A percentile compares a stretch with the other conserved stretches of the same genome.
Conservation (phyloP, 495 filamentous ascomycete genomes). For the Penicillium parvum region DNA sequence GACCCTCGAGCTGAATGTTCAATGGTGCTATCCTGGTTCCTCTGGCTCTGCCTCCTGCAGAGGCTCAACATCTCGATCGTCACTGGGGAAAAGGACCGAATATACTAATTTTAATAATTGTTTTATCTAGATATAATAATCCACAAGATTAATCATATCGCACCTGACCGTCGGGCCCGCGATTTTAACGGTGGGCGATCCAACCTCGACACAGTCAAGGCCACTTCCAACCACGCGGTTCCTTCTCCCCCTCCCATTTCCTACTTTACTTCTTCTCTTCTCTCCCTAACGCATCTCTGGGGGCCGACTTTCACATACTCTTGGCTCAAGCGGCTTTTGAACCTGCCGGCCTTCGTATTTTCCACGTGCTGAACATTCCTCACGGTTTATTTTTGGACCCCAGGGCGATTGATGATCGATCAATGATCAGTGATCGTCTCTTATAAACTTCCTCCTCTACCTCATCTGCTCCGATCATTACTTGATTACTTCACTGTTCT, state of each 20-base stretch:
- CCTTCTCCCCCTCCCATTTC: no score
- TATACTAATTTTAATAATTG: conserved; percentile 8
- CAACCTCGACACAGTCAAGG: conserved; percentile 4
- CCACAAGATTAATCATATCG: conserved; percentile 6
- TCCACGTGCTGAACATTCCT: conserved; percentile 17
- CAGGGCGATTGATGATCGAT: no score
- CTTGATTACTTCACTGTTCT: conserved; percentile 1
- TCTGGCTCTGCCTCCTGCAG: no score
- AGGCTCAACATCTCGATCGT: conserved; percentile 26
- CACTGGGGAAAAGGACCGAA: conserved; percentile 12
- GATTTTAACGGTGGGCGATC: conserved; percentile 3
- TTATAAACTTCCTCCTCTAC: conserved; percentile 5
- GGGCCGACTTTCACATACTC: background rate
- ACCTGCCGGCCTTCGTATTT: conserved; percentile 12
- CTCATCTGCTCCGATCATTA: background rate
- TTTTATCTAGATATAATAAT: background rate
- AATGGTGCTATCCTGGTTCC: conserved; percentile 6
- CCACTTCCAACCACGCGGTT: no score
- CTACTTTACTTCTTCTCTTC: background rate
- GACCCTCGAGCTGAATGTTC: conserved; percentile 13
- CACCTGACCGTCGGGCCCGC: conserved; percentile 12
- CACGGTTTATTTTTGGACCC: conserved; percentile 14
- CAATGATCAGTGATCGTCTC: conserved; percentile 9
- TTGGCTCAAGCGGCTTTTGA: background rate
- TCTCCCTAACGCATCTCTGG: background rate